Conservation (phyloP, 192 early-diverging fungal species). For the Linnemannia elongata region DNA sequence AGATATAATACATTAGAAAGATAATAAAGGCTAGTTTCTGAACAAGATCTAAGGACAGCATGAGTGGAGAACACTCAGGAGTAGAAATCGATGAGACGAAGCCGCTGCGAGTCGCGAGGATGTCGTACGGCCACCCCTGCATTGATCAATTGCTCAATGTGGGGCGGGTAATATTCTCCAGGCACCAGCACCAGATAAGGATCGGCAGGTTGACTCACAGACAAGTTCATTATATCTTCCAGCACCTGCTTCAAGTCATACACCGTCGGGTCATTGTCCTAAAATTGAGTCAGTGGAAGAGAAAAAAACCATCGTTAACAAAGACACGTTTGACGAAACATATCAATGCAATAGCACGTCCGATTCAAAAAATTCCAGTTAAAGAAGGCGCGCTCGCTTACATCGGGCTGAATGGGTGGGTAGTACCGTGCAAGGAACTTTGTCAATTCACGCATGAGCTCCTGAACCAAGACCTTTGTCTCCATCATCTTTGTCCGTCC, state of each 20-base stretch:
- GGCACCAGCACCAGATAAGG: constrained; percentile 60
- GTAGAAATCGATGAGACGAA: constrained; percentile 62
- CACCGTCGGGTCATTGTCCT: constrained; percentile 11
- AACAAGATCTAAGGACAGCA: not conserved
- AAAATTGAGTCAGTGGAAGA: not conserved
- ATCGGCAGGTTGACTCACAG: constrained; percentile 49
- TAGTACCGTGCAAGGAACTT: constrained; percentile 30
- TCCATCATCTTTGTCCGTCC: constrained; percentile 31
- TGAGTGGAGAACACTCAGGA: constrained; percentile 3
- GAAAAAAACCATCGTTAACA: not conserved
- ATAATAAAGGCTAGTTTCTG: not conserved
- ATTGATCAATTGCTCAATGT: constrained; percentile 66
- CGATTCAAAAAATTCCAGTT: not conserved
- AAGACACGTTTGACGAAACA: not conserved
- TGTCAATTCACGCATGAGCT: constrained; percentile 37
- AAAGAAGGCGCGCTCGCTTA: not conserved
- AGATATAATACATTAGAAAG: not conserved
- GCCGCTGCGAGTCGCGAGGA: constrained; percentile 58
- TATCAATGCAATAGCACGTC: not conserved
- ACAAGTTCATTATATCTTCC: constrained; percentile 68
- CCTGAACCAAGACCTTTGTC: constrained; percentile 14
- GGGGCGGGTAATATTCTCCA: constrained; percentile 66
- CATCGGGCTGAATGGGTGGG: constrained; percentile 38
- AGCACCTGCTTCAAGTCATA: constrained; percentile 40
- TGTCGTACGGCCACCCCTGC: constrained; percentile 64